phyloP scores from a whole-genome alignment of 108 stramenopile genomes.

The Aurantiochytrium sp. region DNA sequence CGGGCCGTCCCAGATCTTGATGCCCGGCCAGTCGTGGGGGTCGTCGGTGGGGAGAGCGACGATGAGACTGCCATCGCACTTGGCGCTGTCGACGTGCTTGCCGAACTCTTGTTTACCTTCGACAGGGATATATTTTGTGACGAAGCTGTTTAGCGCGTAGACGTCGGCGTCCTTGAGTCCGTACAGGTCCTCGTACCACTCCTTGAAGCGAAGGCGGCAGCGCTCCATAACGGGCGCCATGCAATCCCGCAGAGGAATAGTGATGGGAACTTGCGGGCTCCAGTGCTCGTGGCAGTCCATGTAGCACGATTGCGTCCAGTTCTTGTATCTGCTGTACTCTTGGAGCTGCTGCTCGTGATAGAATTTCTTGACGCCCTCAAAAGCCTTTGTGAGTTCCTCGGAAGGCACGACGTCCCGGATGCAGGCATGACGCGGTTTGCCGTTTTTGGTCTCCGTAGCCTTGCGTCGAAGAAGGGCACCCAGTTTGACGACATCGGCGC shows the following conservation, averaged over 20 bases:
- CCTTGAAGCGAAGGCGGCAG: not conserved
- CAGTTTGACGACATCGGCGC: not conserved
- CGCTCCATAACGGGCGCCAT: not conserved
- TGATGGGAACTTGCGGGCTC: constrained; percentile 28
- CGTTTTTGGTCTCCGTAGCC: constrained; percentile 42
- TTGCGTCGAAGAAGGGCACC: not conserved
- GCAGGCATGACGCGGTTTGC: not conserved
- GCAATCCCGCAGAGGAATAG: not conserved
- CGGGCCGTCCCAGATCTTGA: constrained; percentile 3
- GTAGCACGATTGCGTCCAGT: constrained; percentile 40
- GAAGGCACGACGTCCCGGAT: not conserved
- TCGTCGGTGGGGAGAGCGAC: constrained; percentile 11
- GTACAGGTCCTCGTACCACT: constrained; percentile 36
- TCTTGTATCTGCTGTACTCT: constrained; percentile 28
- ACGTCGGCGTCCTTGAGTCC: not conserved
- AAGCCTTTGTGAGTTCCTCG: constrained; percentile 35
- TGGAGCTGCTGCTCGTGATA: constrained; percentile 14
- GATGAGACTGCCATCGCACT: not conserved
- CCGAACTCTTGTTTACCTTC: not conserved
- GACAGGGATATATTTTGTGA: not conserved
- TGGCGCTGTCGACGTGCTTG: constrained; percentile 26
- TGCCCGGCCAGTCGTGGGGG: constrained; percentile 11
- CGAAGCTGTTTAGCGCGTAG: not conserved
- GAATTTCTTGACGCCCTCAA: not conserved
- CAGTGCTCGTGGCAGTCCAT: constrained; percentile 44